Conservation (phyloP, 176 grass and related monocot species). For the Aegilops tauschii region DNA sequence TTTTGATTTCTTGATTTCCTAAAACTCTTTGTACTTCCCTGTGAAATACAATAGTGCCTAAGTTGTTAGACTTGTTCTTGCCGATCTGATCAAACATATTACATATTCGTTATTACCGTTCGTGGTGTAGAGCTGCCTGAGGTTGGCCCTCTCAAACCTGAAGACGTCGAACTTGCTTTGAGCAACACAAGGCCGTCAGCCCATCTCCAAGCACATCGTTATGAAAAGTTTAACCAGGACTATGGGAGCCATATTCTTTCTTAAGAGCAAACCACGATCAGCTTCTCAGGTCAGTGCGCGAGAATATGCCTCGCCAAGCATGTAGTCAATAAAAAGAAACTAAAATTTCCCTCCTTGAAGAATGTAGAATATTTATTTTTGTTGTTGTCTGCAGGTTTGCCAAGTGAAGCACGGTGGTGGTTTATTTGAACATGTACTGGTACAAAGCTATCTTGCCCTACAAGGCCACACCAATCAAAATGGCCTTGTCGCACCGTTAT, state of each 20-base stretch:
- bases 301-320: not conserved
- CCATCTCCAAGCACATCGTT: conserved; percentile 80
- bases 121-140: conserved; percentile 62
- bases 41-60: not conserved
- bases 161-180: conserved; percentile 69
- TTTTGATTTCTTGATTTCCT: not conserved
- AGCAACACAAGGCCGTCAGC: conserved; percentile 90
- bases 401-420: not conserved
- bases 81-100: not conserved
- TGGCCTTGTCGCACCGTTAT: not conserved
- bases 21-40: not conserved
- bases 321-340: not conserved
- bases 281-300: not conserved
- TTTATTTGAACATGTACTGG: not conserved
- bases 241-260: conserved; percentile 77
- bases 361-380: not conserved
- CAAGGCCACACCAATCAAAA: not conserved
- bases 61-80: not conserved
- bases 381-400: not conserved
- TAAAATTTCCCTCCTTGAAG: not conserved
- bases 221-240: conserved; percentile 86
- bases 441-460: not conserved
- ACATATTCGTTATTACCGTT: not conserved
- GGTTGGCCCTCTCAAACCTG: conserved; percentile 59
- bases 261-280: conserved; percentile 22